Base-by-base conservation (phyloP, 768 basidiomycete species). In the Amanita fuliginea region DNA sequence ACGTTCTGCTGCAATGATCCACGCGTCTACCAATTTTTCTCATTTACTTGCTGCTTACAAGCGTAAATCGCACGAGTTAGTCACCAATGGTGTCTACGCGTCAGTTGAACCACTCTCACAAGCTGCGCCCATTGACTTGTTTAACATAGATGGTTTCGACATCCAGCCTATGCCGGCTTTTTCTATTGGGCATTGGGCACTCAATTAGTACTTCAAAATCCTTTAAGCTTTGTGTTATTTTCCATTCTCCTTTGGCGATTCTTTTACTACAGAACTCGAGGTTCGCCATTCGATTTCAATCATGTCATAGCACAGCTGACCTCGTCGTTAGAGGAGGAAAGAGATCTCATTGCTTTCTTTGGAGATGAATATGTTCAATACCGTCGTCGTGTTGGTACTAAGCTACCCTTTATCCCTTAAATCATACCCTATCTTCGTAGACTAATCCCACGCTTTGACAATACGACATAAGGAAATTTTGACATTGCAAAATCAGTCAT, bases 141-240 rank as follows among this genome's bases (percentile, higher is more conserved):
- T 37, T 24, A 0, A 49, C 21, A 21, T 49, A 91, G 89, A 6
- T 86, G 79, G 78, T 84, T 82, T 53, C 80, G 96, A 11, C 96
- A 99, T 65, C 96, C 96, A 9, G 96, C 95, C 0, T 99, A 99
- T 57, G 79, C 89, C 1, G 96, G 94, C 2, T 99, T 97, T 71
- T 95, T 88, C 64, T 98, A 95, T 64, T 98, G 96, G 96, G 93
- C 92, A 0, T 59, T 99, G 22, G 92, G 94, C 2, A 96, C 92
- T 0, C 96, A 99, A 62, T 66, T 98, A 33, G 77, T 91, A 0
- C 72, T 98, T 18, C 92, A 92, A 60, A 99, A 98, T 60, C 78
- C 86, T 0, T 26, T 92, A 13, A 80, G 81, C 11, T 81, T 88
- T 54, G 39, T 81, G 2, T 62, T 78, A 1, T 98, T 86, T 59